Base-by-base conservation (phyloP, 345 rosid species). In the Populus tremula region DNA sequence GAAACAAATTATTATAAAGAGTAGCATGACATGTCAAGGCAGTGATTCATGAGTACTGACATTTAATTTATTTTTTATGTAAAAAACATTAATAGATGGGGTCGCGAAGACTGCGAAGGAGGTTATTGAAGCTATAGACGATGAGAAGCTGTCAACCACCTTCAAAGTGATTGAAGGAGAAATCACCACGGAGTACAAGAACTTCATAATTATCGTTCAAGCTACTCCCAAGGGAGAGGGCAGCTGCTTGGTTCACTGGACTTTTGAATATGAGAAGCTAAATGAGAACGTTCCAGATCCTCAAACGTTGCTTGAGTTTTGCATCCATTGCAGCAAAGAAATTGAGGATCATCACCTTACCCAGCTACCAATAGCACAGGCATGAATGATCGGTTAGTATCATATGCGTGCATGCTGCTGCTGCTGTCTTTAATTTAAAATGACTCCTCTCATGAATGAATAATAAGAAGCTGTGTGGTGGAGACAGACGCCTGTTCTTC, bases 91-190 rank as follows among this genome's bases (percentile, higher is more conserved):
- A 8, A 27, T 35, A 68, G 72, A 70, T 70, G 80, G 80, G 35
- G 50, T 9, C 12, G 8, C 7, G 2, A 76, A 79, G 63, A 56
- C 20, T 13, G 76, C 82, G 2, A 87, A 87, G 79, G 82, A 82
- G 81, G 20, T 76, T 4, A 59, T 87, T 17, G 90, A 85, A 59
- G 76, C 71, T 8, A 78, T 87, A 45, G 89, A 86, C 45, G 72
- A 73, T 18, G 83, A 2, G 21, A 87, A 87, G 20, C 49, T 74
- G 16, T 84, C 77, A 5, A 76, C 78, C 56, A 87, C 78, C 1
- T 87, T 74, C 76, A 82, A 50, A 69, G 71, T 84, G 69, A 79
- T 82, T 2, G 86, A 82, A 63, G 88, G 90, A n/a, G 86, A 84
- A 47, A 70, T 88, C 27, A 18, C 81, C 77, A 82, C 84, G 31